Conservation (phyloP, 148 eudicot genomes). For the Tetragonia tetragonoides region DNA sequence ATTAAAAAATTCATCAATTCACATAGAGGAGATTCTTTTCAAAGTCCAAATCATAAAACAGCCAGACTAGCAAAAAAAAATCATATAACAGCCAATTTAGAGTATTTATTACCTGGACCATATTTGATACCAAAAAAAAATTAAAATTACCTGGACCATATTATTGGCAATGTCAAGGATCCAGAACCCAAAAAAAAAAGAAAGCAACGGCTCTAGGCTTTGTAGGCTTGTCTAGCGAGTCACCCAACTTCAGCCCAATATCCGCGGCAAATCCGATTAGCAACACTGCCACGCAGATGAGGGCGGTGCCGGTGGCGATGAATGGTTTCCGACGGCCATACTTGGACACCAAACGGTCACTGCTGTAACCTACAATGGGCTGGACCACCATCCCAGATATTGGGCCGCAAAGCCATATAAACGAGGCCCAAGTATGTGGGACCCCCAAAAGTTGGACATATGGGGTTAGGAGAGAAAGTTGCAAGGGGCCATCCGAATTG, state of each 20-base stretch:
- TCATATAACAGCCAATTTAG: too few species aligned
- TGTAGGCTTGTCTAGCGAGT: conserved; percentile 25
- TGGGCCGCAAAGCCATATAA: conserved; percentile 91
- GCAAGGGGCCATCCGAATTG: conserved; percentile 44
- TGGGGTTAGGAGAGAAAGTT: conserved; percentile 39
- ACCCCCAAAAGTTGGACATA: conserved; percentile 43
- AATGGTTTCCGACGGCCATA: conserved; percentile 84
- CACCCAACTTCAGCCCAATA: conserved; percentile 56
- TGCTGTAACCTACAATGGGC: conserved; percentile 67
- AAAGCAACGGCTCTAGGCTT: conserved; percentile 69
- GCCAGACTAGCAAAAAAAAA: too few species aligned
- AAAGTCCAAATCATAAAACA: too few species aligned
- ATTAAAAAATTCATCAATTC: too few species aligned
- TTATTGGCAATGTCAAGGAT: conserved; percentile 80
- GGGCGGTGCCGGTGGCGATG: conserved; percentile 46
- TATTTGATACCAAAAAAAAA: not conserved
- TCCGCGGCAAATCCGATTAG: conserved; percentile 83
- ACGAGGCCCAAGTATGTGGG: conserved; percentile 57
- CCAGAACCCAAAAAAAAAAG: conserved; percentile 77
- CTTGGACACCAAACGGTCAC: conserved; percentile 47
- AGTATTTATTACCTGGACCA: too few species aligned
- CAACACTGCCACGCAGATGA: conserved; percentile 49
- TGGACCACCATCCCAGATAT: conserved; percentile 81
- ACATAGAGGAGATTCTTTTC: too few species aligned
- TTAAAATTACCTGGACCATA: conserved; percentile 38